These are phyloP conservation scores for Xylaria grammica DNA, from an alignment of 495 filamentous ascomycete species.

Conservation along the genomic window DNA sequence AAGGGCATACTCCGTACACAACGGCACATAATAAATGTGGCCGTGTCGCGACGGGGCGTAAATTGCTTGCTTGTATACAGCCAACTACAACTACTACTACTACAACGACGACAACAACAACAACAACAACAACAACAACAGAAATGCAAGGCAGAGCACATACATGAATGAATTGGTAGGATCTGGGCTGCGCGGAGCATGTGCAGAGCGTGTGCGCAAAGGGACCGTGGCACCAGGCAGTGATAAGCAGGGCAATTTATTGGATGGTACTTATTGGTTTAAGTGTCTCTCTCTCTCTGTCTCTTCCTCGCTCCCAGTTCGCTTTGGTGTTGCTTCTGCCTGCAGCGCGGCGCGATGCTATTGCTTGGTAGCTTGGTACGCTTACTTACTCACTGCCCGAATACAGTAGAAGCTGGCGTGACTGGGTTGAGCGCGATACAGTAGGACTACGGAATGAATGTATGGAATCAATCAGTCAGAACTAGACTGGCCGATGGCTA, in stretches of 20 bases:
- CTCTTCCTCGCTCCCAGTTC: no score
- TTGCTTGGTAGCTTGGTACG: slow-evolving; percentile 14
- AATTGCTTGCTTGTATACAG: slow-evolving; percentile 5
- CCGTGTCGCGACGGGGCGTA: slow-evolving; percentile 7
- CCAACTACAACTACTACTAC: no score
- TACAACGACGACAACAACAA: no score
- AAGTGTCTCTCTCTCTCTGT: neutral
- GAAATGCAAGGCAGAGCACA: slow-evolving; percentile 10
- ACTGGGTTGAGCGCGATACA: slow-evolving; percentile 20
- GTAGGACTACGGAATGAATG: no score
- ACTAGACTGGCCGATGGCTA: slow-evolving; percentile 7
- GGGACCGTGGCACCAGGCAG: neutral
- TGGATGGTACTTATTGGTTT: neutral
- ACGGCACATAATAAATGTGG: slow-evolving; percentile 3
- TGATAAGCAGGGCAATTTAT: slow-evolving; percentile 8
- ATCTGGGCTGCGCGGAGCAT: slow-evolving; percentile 8
- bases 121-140: no score
- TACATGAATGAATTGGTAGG: slow-evolving; percentile 6
- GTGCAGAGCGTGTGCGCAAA: no score
- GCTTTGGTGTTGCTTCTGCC: slow-evolving; percentile 16
- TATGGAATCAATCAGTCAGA: no score
- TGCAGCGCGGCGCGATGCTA: slow-evolving; percentile 19
- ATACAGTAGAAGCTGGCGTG: slow-evolving; percentile 10
- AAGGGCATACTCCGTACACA: no score
- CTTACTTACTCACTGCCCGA: no score